Evolutionary conservation across 2,329 filamentous ascomycete species (phyloP).

Genomic region (Acrocalymma vagum): DNA sequence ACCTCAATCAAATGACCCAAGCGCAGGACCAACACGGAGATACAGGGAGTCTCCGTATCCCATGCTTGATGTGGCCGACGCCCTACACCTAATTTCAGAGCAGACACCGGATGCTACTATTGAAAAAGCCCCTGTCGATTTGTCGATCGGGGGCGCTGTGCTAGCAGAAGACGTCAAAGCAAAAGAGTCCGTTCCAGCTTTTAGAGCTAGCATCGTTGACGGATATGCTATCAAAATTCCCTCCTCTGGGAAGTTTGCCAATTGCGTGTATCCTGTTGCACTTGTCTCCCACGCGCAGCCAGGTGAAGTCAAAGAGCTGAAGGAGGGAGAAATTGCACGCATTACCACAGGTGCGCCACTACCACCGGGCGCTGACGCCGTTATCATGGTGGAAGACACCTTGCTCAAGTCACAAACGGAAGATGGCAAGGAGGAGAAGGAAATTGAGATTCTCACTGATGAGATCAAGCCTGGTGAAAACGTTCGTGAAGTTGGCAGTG

Average conservation of each 20-base stretch:
- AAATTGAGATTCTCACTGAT: slow-evolving; percentile 84
- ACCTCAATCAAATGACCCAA: slow-evolving; percentile 66
- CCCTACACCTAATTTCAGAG: slow-evolving; percentile 74
- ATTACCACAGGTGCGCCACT: slow-evolving; percentile 96
- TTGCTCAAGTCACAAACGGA: slow-evolving; percentile 76
- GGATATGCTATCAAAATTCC: slow-evolving; percentile 74
- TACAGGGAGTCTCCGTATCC: slow-evolving; percentile 89
- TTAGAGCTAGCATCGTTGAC: slow-evolving; percentile 94
- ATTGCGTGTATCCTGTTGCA: slow-evolving; percentile 85
- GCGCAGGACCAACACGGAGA: slow-evolving; percentile 69
- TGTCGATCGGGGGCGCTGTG: slow-evolving; percentile 75
- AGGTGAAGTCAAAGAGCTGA: slow-evolving; percentile 69
- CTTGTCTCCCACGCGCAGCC: slow-evolving; percentile 87
- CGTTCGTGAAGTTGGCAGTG: slow-evolving; percentile 88
- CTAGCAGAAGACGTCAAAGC: slow-evolving; percentile 85
- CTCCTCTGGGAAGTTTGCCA: slow-evolving; percentile 59
- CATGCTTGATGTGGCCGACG: slow-evolving; percentile 87
- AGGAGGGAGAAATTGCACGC: slow-evolving; percentile 79
- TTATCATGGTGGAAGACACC: slow-evolving; percentile 98
- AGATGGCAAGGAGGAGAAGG: slow-evolving; percentile 83
- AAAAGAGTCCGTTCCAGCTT: slow-evolving; percentile 86
- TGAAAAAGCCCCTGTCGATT: slow-evolving; percentile 68
- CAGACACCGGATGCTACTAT: slow-evolving; percentile 73
- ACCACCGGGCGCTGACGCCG: slow-evolving; percentile 85
- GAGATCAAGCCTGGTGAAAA: slow-evolving; percentile 83